Evolutionary conservation across 2,329 filamentous ascomycete species (phyloP).

Genomic region (Sporothrix schenckii): DNA sequence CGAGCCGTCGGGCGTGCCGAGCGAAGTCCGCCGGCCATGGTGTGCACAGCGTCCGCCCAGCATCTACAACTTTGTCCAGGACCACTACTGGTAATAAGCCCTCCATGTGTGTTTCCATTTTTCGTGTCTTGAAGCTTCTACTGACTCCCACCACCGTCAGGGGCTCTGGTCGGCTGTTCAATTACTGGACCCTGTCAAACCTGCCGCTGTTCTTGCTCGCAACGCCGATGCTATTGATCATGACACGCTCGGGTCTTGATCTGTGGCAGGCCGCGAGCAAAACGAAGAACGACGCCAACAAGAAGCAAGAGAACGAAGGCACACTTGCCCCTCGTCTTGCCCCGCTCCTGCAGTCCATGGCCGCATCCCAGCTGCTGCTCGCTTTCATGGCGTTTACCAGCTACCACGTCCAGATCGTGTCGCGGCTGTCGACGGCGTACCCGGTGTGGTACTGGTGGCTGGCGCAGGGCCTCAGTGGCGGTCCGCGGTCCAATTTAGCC

Average conservation of each 20-base stretch:
- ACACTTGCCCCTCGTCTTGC: constrained; percentile 34
- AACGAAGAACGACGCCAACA: constrained; percentile 25
- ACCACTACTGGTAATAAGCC: constrained; percentile 76
- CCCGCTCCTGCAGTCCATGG: constrained; percentile 59
- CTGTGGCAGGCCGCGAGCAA: constrained; percentile 38
- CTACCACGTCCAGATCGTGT: constrained; percentile 95
- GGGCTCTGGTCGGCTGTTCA: constrained; percentile 77
- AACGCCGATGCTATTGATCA: constrained; percentile 70
- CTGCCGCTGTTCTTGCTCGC: constrained; percentile 86
- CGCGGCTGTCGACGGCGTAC: constrained; percentile 82
- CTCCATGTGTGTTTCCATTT: not conserved
- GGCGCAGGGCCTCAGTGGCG: constrained; percentile 49
- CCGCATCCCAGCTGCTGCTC: constrained; percentile 72
- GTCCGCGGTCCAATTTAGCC: constrained; percentile 28
- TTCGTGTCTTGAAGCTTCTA: too few species aligned
- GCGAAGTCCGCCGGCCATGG: constrained; percentile 64
- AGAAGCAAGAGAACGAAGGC: not conserved
- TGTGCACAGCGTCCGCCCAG: constrained; percentile 74
- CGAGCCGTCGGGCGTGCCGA: constrained; percentile 36
- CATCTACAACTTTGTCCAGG: constrained; percentile 89
- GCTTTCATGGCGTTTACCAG: constrained; percentile 71
- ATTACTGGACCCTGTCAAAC: constrained; percentile 88
- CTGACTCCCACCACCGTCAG: constrained; percentile 49
- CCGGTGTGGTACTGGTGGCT: constrained; percentile 88
- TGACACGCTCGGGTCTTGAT: constrained; percentile 63